A percentile compares a stretch with the other conserved stretches of the same genome.
These are phyloP conservation scores for Ophiostoma sp. DNA, from an alignment of 2,329 filamentous ascomycete genomes.

Conservation along the genomic window DNA sequence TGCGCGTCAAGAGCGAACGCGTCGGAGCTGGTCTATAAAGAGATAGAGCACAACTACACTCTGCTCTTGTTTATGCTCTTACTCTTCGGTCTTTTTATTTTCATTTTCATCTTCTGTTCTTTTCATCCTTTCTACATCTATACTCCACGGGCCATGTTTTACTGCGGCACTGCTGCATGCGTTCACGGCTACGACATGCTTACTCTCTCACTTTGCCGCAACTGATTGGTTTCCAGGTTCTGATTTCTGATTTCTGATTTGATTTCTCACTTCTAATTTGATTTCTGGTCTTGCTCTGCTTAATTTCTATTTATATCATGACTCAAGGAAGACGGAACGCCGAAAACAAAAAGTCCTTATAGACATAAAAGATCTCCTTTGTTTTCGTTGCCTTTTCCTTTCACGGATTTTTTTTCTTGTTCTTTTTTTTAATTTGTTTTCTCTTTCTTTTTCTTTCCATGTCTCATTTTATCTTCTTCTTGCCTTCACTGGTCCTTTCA, in stretches of 20 bases:
- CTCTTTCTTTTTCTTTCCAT: not conserved
- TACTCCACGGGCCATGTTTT: not conserved
- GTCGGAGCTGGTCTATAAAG: conserved; percentile 1
- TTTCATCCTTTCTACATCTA: not conserved
- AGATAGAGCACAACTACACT: conserved; percentile 12
- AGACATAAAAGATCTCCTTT: conserved; percentile 11
- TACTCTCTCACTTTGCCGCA: not conserved
- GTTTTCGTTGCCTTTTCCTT: not conserved
- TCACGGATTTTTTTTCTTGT: not conserved
- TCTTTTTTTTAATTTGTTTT: not conserved
- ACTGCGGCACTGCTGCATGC: not conserved
- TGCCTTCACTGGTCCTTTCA: not conserved
- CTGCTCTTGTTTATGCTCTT: not conserved
- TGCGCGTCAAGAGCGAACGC: not conserved
- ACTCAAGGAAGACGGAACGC: conserved; percentile 7
- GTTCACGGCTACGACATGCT: not conserved
- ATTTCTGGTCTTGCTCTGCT: not conserved
- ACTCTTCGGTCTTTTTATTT: not conserved
- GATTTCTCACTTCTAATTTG: not conserved
- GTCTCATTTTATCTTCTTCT: not conserved
- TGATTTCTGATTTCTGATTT: not conserved
- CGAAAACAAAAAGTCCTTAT: conserved; percentile 2
- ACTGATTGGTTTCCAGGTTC: not conserved
- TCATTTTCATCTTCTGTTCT: not conserved
- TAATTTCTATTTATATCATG: conserved; percentile 7